Base-by-base conservation (phyloP, 768 basidiomycete genomes). In the Boletus vinaceobasis region DNA sequence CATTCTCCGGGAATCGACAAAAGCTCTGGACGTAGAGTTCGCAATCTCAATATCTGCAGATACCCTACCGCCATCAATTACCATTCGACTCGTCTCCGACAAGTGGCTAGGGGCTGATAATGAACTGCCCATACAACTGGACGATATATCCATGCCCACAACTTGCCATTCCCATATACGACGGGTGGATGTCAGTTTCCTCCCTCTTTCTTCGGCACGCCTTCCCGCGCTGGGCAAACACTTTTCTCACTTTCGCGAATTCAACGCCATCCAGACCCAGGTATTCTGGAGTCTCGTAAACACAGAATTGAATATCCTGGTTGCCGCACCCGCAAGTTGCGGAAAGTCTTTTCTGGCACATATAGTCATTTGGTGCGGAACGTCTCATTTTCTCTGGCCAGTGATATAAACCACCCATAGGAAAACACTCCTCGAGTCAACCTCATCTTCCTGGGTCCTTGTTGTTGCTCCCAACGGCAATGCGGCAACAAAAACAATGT, bases 51-150 rank as follows among this genome's bases (percentile, higher is more conserved):
- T 97, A 43, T 76, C 83, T 7, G 73, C 76, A 27, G 77, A 79
- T 26, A 73, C 75, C 38, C 75, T 79, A 5, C 88, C 90, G 0
- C 73, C 85, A 3, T 83, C 77, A 4, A 74, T 98, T 21, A 87
- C 81, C 7, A 79, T 97, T 52, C 84, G 90, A 17, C 86, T 84
- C 36, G 81, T 91, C 43, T 98, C 93, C 7, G 95, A 98, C 71
- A 80, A 83, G 55, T 99, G 97, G 97, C 77, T 97, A 60, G 93
- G 93, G 3, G 89, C 94, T 1, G 94, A 97, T 62, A 83, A 90
- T 50, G 85, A 88, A 56, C 62, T 86, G 8, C 58, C 62, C 2
- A 75, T 98, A 38, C 69, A 84, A 4, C 69, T 98, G 38, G 82
- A 85, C 2, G 74, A 77, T 5, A 72, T 98, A 29, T 71, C 84